Conservation (phyloP, 2,329 filamentous ascomycete species). For the Cladosporium sp. region DNA sequence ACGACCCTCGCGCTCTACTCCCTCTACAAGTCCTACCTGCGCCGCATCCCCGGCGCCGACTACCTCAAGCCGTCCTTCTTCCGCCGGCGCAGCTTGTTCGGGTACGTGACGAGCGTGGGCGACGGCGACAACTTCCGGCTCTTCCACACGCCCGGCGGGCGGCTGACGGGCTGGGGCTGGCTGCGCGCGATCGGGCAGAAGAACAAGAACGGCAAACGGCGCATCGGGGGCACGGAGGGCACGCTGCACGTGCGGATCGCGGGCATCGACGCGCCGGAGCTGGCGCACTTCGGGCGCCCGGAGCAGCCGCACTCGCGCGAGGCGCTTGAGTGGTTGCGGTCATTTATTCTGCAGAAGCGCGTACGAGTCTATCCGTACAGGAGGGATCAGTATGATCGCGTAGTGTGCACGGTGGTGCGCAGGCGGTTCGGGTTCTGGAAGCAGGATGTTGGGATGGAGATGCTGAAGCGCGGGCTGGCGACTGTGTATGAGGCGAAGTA, state of each 20-base stretch:
- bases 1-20: constrained; percentile 50
- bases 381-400: constrained; percentile 84
- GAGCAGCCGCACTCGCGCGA: constrained; percentile 80
- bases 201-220: constrained; percentile 18
- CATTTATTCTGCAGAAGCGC: constrained; percentile 62
- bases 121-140: constrained; percentile 95
- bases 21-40: constrained; percentile 66
- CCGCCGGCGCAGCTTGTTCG: constrained; percentile 69
- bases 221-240: constrained; percentile 40
- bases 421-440: constrained; percentile 47
- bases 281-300: constrained; percentile 83
- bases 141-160: constrained; percentile 90
- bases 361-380: constrained; percentile 79
- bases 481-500: constrained; percentile 91
- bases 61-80: constrained; percentile 72
- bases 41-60: constrained; percentile 71
- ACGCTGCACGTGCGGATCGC: constrained; percentile 81
- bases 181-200: constrained; percentile 17
- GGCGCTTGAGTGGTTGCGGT: constrained; percentile 72
- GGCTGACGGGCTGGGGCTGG: constrained; percentile 75
- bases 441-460: constrained; percentile 79
- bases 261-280: constrained; percentile 87
- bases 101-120: constrained; percentile 84
- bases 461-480: constrained; percentile 78
- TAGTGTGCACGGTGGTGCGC: constrained; percentile 73